A percentile compares a stretch with the other conserved stretches of the same genome.
These are phyloP conservation scores for Petunia axillaris DNA, from an alignment of 257 asterid genomes.

Conservation along the genomic window DNA sequence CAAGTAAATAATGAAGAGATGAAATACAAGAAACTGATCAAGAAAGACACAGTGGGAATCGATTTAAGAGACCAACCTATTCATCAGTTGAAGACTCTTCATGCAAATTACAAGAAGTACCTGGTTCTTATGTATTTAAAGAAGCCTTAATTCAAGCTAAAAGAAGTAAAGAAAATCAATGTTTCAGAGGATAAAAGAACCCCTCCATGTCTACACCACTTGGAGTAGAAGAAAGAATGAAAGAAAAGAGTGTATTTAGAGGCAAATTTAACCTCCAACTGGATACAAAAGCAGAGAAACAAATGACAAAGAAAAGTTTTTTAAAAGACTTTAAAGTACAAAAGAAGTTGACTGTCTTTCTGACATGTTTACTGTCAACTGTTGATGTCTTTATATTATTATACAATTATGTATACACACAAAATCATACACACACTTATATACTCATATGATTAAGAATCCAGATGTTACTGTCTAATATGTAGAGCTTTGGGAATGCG, in stretches of 20 bases:
- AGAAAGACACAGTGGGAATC: neutral
- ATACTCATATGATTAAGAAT: neutral
- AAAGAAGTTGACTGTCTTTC: constrained; percentile 18
- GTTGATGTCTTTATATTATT: neutral
- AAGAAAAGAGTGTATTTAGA: neutral
- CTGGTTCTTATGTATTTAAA: neutral
- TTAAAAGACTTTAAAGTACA: neutral
- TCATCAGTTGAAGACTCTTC: constrained; percentile 1
- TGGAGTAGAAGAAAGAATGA: neutral
- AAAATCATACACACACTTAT: neutral
- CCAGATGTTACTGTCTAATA: neutral
- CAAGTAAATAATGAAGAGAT: neutral
- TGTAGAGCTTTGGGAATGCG: neutral
- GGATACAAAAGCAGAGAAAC: constrained; percentile 19
- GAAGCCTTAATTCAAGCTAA: constrained; percentile 9
- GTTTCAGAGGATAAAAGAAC: neutral
- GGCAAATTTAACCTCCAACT: neutral
- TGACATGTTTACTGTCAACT: constrained; percentile 1
- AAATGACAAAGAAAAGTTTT: neutral
- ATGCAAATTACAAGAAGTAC: neutral
- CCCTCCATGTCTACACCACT: neutral
- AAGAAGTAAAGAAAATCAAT: neutral
- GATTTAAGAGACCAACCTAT: constrained; percentile 1
- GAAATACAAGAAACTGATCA: neutral
- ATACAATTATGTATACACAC: neutral